Percentiles rank a stretch among this genome's conserved stretches.
phyloP scores from a whole-genome alignment of 139 green algal species.

The Tetraselmis chui region DNA sequence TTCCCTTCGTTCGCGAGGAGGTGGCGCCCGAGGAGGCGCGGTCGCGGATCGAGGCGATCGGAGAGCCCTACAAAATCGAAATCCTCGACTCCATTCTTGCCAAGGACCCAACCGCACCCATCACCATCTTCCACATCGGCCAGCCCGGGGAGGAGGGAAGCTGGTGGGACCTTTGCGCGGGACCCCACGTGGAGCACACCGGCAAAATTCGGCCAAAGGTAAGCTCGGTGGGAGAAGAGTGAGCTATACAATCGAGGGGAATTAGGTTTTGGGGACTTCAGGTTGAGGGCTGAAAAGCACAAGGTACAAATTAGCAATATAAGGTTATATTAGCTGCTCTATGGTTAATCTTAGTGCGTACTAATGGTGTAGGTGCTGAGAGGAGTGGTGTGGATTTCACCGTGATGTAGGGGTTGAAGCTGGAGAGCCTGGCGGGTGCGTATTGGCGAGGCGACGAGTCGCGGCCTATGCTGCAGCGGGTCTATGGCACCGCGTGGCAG shows the following conservation, averaged over 20 bases:
- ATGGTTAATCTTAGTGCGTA: too few relatives aligned
- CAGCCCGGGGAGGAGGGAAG: conserved; percentile 44
- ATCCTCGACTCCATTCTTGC: conserved; percentile 83
- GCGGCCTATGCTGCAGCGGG: conserved; percentile 75
- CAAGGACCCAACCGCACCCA: conserved; percentile 61
- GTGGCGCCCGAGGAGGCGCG: conserved; percentile 69
- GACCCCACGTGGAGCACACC: conserved; percentile 85
- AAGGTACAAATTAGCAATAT: too few relatives aligned
- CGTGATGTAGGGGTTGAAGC: conserved; percentile 70
- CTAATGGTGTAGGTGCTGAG: too few relatives aligned
- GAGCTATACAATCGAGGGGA: too few relatives aligned
- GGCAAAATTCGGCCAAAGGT: conserved; percentile 56
- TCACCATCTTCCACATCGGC: conserved; percentile 98
- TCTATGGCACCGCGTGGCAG: conserved; percentile 94
- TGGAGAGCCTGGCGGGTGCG: conserved; percentile 83
- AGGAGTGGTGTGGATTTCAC: too few relatives aligned
- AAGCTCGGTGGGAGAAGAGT: too few relatives aligned
- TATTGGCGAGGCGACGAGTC: conserved; percentile 92
- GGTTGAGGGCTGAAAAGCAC: too few relatives aligned
- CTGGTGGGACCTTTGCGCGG: conserved; percentile 94
- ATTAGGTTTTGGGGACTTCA: too few relatives aligned
- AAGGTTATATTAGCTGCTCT: too few relatives aligned
- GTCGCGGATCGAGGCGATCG: conserved; percentile 64
- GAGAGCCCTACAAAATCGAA: conserved; percentile 96
- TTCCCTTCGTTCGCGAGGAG: conserved; percentile 81